These are phyloP conservation scores for Xylaria longipes DNA, from an alignment of 495 filamentous ascomycete genomes.

Conservation along the genomic window DNA sequence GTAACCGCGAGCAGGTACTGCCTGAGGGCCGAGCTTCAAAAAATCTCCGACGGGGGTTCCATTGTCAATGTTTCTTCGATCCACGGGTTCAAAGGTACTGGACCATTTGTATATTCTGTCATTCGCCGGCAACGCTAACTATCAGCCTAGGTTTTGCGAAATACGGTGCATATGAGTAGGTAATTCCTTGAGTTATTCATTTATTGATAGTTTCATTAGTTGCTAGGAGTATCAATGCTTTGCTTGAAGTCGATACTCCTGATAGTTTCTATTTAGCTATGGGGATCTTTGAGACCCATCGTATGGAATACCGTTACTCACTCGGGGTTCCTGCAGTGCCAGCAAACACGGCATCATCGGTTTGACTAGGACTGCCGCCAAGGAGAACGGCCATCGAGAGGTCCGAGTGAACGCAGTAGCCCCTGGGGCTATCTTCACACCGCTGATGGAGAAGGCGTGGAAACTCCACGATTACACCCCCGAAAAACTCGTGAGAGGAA, in stretches of 20 bases:
- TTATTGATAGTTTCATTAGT: not conserved
- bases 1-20: constrained; percentile 41
- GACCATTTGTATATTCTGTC: not conserved
- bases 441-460: constrained; percentile 52
- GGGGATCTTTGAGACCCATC: not conserved
- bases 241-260: not conserved
- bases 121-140: constrained; percentile 22
- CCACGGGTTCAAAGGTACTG: constrained; percentile 58
- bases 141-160: constrained; percentile 44
- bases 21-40: constrained; percentile 58
- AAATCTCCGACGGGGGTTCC: constrained; percentile 51
- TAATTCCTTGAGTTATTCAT: not conserved
- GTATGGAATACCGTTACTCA: constrained; percentile 12
- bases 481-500: constrained; percentile 36
- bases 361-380: constrained; percentile 63
- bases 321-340: constrained; percentile 32
- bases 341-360: constrained; percentile 66
- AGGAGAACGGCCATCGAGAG: constrained; percentile 58
- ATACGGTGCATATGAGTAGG: constrained; percentile 56
- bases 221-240: not conserved
- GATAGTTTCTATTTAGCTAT: not conserved
- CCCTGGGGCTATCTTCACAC: constrained; percentile 64
- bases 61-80: constrained; percentile 68
- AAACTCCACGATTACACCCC: constrained; percentile 31
- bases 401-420: constrained; percentile 67